Evolutionary conservation across 805 yeast species (phyloP).

Genomic region (Starmerella kuoi): DNA sequence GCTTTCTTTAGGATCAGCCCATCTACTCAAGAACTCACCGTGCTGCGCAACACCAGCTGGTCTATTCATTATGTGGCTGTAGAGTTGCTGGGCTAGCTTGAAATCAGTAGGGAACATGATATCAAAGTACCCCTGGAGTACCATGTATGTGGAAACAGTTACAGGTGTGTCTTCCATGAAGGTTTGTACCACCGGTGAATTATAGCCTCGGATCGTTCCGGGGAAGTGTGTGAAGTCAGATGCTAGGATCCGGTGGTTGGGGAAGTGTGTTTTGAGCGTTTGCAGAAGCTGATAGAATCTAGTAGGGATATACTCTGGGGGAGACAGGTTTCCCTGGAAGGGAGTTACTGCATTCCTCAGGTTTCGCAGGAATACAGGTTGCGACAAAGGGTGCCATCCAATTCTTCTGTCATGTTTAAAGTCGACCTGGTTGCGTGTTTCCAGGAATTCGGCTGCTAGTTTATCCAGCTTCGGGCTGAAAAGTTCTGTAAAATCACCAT

Average conservation of each 20-base stretch:
- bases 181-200: constrained; percentile 72
- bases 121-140: constrained; percentile 75
- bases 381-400: constrained; percentile 51
- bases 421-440: constrained; percentile 36
- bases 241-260: constrained; percentile 59
- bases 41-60: constrained; percentile 44
- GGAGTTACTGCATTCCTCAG: constrained; percentile 47
- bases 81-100: constrained; percentile 45
- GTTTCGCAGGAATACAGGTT: constrained; percentile 34
- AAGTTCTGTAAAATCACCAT: constrained; percentile 66
- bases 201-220: constrained; percentile 40
- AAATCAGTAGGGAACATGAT: constrained; percentile 81
- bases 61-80: constrained; percentile 46
- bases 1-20: constrained; percentile 61
- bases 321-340: constrained; percentile 50
- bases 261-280: constrained; percentile 51
- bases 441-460: constrained; percentile 40
- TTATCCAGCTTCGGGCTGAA: constrained; percentile 50
- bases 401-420: constrained; percentile 25
- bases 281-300: constrained; percentile 53
- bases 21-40: constrained; percentile 48
- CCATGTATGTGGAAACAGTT: constrained; percentile 62
- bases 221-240: constrained; percentile 50
- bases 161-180: constrained; percentile 55
- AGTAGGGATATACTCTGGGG: constrained; percentile 76